Conservation (phyloP, 495 filamentous ascomycete species). For the Articulospora tetracladia region DNA sequence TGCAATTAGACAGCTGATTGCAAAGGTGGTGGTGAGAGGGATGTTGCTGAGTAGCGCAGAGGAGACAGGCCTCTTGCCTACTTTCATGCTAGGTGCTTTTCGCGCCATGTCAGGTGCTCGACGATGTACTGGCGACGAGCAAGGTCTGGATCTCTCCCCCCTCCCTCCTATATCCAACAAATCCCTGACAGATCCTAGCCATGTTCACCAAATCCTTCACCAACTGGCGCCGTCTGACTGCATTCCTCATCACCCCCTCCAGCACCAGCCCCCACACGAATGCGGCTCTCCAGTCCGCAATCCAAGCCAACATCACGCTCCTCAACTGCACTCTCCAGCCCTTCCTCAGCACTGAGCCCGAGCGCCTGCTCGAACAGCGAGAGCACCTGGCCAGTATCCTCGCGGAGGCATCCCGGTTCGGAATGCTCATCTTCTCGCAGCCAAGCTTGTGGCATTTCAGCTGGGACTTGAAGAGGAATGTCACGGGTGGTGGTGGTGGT, state of each 20-base stretch:
- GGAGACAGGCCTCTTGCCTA: too few species aligned
- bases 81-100: too few species aligned
- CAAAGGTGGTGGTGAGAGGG: neutral
- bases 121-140: too few species aligned
- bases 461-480: too few species aligned
- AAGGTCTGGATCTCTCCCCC: too few species aligned
- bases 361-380: neutral
- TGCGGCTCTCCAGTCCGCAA: neutral
- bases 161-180: too few species aligned
- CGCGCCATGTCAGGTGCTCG: too few species aligned
- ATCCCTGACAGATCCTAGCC: too few species aligned
- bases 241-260: neutral
- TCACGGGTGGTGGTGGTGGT: too few species aligned
- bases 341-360: neutral
- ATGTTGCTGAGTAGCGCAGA: too few species aligned
- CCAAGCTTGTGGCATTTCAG: neutral
- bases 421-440: constrained; percentile 1
- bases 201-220: neutral
- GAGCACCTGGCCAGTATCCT: neutral
- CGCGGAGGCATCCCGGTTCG: neutral
- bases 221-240: constrained; percentile 1
- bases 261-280: neutral
- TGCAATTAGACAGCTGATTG: neutral
- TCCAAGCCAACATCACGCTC: neutral
- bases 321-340: neutral